These are phyloP conservation scores for Magnolia sinica DNA, from an alignment of 164 flowering plant genomes.

Conservation along the genomic window DNA sequence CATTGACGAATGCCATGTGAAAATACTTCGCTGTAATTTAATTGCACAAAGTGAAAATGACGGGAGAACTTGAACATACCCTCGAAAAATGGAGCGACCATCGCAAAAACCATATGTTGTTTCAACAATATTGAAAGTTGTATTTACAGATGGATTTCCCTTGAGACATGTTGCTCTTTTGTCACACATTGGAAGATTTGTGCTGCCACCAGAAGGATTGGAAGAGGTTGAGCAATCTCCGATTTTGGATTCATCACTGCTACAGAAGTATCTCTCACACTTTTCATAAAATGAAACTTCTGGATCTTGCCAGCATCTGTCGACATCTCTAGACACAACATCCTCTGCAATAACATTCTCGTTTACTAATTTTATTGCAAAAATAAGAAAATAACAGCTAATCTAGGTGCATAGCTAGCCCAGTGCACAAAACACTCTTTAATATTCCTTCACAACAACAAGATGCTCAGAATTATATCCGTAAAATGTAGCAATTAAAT, in stretches of 20 bases:
- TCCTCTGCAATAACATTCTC: conserved; percentile 40
- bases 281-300: conserved; percentile 25
- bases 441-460: not conserved
- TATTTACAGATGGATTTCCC: conserved; percentile 31
- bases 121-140: conserved; percentile 30
- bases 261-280: conserved; percentile 22
- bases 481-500: not conserved
- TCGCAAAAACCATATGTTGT: conserved; percentile 17
- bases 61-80: conserved; percentile 33
- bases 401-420: not conserved
- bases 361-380: not conserved
- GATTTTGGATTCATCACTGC: conserved; percentile 13
- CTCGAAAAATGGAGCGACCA: conserved; percentile 40
- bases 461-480: not conserved
- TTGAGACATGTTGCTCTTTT: conserved; percentile 13
- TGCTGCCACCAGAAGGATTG: conserved; percentile 12
- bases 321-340: conserved; percentile 44
- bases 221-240: conserved; percentile 28
- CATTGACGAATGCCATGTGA: not conserved
- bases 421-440: not conserved
- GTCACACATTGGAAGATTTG: conserved; percentile 20
- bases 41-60: not conserved
- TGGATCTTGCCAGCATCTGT: conserved; percentile 25
- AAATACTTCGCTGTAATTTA: not conserved
- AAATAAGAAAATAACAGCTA: not conserved